phyloP scores from a whole-genome alignment of 2,329 filamentous ascomycete genomes.

The Talaromyces sp. region DNA sequence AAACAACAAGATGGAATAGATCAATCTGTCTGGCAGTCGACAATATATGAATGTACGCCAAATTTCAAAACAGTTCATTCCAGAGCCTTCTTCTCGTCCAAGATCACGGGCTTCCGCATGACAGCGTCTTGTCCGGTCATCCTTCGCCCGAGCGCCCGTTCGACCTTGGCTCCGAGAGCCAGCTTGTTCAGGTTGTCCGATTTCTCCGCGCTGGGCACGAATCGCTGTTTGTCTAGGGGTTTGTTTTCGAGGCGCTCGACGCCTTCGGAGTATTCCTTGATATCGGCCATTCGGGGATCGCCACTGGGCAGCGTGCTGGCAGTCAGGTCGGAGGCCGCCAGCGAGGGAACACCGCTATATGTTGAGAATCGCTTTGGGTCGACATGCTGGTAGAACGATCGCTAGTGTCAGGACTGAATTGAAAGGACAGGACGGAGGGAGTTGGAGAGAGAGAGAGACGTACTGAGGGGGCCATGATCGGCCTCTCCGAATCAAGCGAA shows the following conservation, averaged over 20 bases:
- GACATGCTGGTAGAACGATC: constrained; percentile 35
- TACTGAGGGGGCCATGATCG: constrained; percentile 53
- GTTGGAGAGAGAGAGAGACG: constrained; percentile 9
- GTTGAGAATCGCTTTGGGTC: constrained; percentile 51
- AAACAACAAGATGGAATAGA: neutral
- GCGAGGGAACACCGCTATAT: constrained; percentile 43
- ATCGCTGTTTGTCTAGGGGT: constrained; percentile 75
- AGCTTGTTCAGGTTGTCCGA: constrained; percentile 77
- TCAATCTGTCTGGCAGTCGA: neutral
- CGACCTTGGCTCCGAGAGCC: constrained; percentile 82
- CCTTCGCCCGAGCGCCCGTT: constrained; percentile 76
- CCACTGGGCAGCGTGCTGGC: constrained; percentile 33
- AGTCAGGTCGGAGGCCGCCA: constrained; percentile 43
- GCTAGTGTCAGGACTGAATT: neutral
- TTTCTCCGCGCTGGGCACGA: constrained; percentile 73
- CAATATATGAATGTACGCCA: neutral
- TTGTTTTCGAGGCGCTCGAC: constrained; percentile 88
- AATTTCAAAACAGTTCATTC: neutral
- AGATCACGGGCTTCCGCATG: constrained; percentile 58
- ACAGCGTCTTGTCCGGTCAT: constrained; percentile 82
- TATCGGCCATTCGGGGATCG: constrained; percentile 55
- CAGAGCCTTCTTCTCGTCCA: constrained; percentile 33
- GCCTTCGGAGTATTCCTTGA: constrained; percentile 72
- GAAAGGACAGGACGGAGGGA: neutral
- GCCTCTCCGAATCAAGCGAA: constrained; percentile 51